phyloP scores from a whole-genome alignment of 106 monocot genomes.

The Dioscorea dumetorum region DNA sequence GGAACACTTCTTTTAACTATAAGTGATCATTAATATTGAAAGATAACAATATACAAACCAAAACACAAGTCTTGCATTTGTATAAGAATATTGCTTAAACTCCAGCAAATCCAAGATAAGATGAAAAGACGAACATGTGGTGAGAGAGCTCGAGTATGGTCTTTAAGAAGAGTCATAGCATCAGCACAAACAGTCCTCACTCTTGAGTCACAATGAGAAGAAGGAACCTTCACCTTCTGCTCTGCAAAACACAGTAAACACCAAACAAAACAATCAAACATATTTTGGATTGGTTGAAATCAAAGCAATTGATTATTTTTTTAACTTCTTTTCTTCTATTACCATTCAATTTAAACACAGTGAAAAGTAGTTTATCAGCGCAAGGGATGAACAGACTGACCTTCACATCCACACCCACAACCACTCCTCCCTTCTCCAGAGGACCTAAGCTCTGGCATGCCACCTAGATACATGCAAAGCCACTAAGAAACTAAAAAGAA shows the following conservation, averaged over 20 bases:
- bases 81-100: not conserved
- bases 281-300: not conserved
- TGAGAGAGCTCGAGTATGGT: constrained; percentile 58
- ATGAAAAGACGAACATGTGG: constrained; percentile 51
- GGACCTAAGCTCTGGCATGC: constrained; percentile 93
- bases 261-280: constrained; percentile 2
- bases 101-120: no score
- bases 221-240: constrained; percentile 94
- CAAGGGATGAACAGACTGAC: constrained; percentile 16
- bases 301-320: not conserved
- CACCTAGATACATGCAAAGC: constrained; percentile 32
- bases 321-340: not conserved
- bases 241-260: constrained; percentile 30
- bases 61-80: not conserved
- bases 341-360: not conserved
- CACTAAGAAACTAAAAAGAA: not conserved
- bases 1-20: no score
- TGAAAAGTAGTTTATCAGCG: not conserved
- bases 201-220: constrained; percentile 76
- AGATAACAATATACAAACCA: not conserved
- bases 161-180: constrained; percentile 64
- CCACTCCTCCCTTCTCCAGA: constrained; percentile 71
- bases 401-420: constrained; percentile 90
- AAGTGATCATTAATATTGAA: no score
- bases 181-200: constrained; percentile 75